Evolutionary conservation across 140 eudicot genomes (phyloP), one percentile per base, ranked within the genome.

Genomic region (Erigeron philadelphicus): DNA sequence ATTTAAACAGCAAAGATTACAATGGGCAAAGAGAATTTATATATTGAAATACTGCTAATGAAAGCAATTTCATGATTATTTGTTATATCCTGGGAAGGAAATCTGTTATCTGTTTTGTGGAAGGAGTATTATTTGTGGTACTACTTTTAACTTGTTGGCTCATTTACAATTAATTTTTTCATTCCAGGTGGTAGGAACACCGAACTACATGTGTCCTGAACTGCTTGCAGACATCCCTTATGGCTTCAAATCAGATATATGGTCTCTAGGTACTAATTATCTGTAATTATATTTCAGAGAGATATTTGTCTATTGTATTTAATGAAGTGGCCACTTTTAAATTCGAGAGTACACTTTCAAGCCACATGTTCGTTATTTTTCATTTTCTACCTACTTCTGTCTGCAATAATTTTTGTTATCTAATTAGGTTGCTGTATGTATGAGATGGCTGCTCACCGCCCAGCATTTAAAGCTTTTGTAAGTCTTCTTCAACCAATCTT

Each of bases 391-490:
- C 72, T 53, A n/a, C 13, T 61, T 13, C 21, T 16, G 9, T 65
- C 40, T 75, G 62, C 52, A 38, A 75, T 59, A 52, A 48, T 66
- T 19, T 17, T 70, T 58, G 9, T 54, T 48, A 70, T 7, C 69
- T 68, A 63, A 75, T 67, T 80, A 93, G 98, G 98, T 72, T 93
- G 98, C 79, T 93, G 98, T 68, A 85, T 89, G 87, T 93, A 93
- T 68, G 98, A 93, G 76, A 93, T 93, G 95, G 98, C 98, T 61
- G 98, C 98, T 83, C 98, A 93, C 73, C 96, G 98, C 46, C 98
- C 93, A 64, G 98, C 98, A 42, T 93, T 93, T 68, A 93, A 93
- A 80, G 98, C 98, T 70, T 93, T 93, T 85, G 98, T 93, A 85
- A 86, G 95, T 71, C 71, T 58, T 68, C 43, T 45, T 56, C 11